Evolutionary conservation across 2,329 filamentous ascomycete species (phyloP), one percentile per base, ranked within the genome.

Genomic region (Biscogniauxia sp.): DNA sequence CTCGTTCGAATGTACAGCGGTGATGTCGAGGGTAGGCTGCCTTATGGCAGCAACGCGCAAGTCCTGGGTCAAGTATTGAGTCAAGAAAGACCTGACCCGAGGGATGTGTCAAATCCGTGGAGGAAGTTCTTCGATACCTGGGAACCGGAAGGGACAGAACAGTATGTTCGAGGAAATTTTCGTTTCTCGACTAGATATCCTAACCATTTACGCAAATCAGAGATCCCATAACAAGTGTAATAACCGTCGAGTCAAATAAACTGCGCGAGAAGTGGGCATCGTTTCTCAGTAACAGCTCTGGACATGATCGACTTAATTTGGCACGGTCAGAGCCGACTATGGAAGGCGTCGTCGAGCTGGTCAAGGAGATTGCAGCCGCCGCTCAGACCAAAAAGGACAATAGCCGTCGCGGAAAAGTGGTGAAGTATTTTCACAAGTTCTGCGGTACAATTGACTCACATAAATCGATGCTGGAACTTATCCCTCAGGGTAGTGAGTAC

Each of bases 401-500:
- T 50, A 51, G 53, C 26, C 56, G 60, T 17, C 51, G 57, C 13
- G 59, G 57, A 9, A 64, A 64, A 23, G 57, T 59, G 49, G 59
- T 61, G 54, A 55, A 56, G 9, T 54, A 58, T 51, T 70, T 72
- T 45, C 70, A 72, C 56, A 67, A 60, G 15, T 70, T 73, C 26
- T 72, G 69, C 20, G 50, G 56, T 5, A 66, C 62, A 0, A 23
- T 73, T 13, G 54, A 69, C 55, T 66, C 69, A 0, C 72, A 74
- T 25, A 64, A 62, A 5, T 25, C 62, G 0, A 60, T 73, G 0
- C 23, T 74, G 6, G 53, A 70, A n/a, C 54, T 73, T 8, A 64
- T 74, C 0, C 71, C 72, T 0, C 64, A 69, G 4, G 67, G 69
- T 1, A 73, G 67, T 20, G 67, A 74, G 54, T 74, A 74, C 20